Evolutionary conservation across 495 filamentous ascomycete species (phyloP), one percentile per base, ranked within the genome.

Genomic region (Penicillium ucsense): DNA sequence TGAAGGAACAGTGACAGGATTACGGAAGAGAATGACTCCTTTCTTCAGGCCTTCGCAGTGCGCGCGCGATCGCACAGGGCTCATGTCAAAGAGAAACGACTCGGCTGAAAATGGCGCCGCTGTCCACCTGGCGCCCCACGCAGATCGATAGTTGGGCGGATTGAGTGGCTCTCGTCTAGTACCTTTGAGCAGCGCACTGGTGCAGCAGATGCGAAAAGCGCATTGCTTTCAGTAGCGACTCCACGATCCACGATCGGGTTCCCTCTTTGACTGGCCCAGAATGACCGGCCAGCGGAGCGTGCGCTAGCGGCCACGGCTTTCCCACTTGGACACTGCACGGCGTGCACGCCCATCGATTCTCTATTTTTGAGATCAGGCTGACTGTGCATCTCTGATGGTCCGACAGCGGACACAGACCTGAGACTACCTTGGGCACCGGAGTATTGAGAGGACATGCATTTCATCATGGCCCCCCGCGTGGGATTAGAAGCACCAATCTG

Each of bases 251-350:
- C 31, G 28, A n/a, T 8, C 29, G 8, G 12, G 31, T 6, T 41
- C 29, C 28, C 20, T 31, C 29, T 33, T n/a, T 38, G 27, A 48
- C 28, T 48, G 46, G 46, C 20, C 34, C 32, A 48, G 46, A 48
- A 43, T 41, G 41, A 40, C 46, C 46, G 39, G 41, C 31, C 30
- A 34, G 37, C 32, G 46, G 46, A 48, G 43, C 46, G 46, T 48
- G 46, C 46, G 46, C 43, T 47, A 47, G 38, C 20, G 20, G 33
- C 41, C 30, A 48, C 43, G 46, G 46, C 39, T 42, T 47, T 37
- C 43, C 46, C 39, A 42, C 38, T 41, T 20, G 1, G 20, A 20
- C 20, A 20, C 20, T 20, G 20, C 20, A 20, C 20, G 20, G 20
- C 20, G 28, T 34, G 27, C 3, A 33, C 3, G 31, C 35, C 31